Evolutionary conservation across 495 filamentous ascomycete genomes (phyloP), one percentile per base, ranked within the genome.

Genomic region (Thermochaetoides thermophila): DNA sequence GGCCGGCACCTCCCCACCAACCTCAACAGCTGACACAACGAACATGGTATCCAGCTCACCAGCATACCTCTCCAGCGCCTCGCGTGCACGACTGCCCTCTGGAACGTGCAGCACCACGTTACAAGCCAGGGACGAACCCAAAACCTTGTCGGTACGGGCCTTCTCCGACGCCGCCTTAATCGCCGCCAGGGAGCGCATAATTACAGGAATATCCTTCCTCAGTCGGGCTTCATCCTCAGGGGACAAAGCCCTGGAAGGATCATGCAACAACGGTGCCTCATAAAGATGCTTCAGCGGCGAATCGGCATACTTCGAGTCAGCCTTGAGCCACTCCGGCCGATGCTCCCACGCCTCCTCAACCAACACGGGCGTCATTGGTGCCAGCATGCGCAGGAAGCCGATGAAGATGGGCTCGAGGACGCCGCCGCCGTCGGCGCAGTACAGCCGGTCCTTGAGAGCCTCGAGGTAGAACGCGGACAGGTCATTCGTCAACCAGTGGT

Each of bases 381-480:
- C 70, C 17, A 96, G 62, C 53, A 86, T 78, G 31, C 74, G 68
- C 42, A 89, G 59, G 28, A 95, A 64, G 33, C 79, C 68, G 3
- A 60, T 49, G 29, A 80, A 74, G 29, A 96, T 69, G 30, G 78
- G 58, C 44, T 71, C 71, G 13, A 93, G 48, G 7, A 84, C 80
- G 8, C 69, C 74, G 32, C 66, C 61, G 26, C 70, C 69, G 35
- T 71, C 69, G 15, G 77, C 77, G 18, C 84, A 83, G 60, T 96
- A 96, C 3, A 94, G 57, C 17, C 80, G 64, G 49, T 99, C 89
- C 54, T 96, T 99, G 48, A 85, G 61, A 0, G 78, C 70, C 51
- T 96, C 89, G 32, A 96, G 72, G 57, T 96, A 96, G 50, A 95
- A 92, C 0, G 87, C 73, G 0, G 86, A 95, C 16, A 99, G 70